These are phyloP conservation scores for Erigeron philadelphicus DNA, from an alignment of 140 eudicot genomes.

Conservation along the genomic window DNA sequence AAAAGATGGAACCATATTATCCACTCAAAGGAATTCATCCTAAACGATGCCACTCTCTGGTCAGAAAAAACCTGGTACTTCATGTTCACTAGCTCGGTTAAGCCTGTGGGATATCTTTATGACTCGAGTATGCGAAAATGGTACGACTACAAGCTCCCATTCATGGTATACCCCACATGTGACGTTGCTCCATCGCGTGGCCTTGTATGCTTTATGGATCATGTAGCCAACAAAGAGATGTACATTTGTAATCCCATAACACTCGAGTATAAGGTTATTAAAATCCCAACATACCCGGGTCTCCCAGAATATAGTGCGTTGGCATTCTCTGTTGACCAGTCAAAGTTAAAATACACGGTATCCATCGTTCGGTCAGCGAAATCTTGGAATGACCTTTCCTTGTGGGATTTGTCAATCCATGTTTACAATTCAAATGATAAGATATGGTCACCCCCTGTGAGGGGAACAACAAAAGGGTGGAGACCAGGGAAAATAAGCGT, in stretches of 20 bases:
- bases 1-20: conserved; percentile 44
- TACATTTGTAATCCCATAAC: conserved; percentile 43
- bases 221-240: conserved; percentile 24
- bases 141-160: conserved; percentile 45
- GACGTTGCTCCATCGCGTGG: conserved; percentile 42
- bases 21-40: conserved; percentile 33
- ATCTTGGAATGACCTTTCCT: conserved; percentile 29
- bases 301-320: conserved; percentile 34
- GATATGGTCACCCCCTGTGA: conserved; percentile 40
- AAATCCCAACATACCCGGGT: conserved; percentile 32
- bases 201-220: conserved; percentile 45
- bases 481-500: conserved; percentile 45
- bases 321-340: conserved; percentile 42
- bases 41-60: conserved; percentile 8
- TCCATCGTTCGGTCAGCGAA: conserved; percentile 41
- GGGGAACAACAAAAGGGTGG: conserved; percentile 43
- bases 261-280: conserved; percentile 22
- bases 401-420: conserved; percentile 35
- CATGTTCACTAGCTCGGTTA: conserved; percentile 42
- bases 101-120: conserved; percentile 37
- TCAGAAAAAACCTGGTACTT: conserved; percentile 48
- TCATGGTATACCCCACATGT: conserved; percentile 39
- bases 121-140: conserved; percentile 42
- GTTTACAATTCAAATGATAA: conserved; percentile 33
- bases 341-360: conserved; percentile 29